These are phyloP conservation scores for Cinnamomum chago DNA, from an alignment of 164 flowering plant species.

Conservation along the genomic window DNA sequence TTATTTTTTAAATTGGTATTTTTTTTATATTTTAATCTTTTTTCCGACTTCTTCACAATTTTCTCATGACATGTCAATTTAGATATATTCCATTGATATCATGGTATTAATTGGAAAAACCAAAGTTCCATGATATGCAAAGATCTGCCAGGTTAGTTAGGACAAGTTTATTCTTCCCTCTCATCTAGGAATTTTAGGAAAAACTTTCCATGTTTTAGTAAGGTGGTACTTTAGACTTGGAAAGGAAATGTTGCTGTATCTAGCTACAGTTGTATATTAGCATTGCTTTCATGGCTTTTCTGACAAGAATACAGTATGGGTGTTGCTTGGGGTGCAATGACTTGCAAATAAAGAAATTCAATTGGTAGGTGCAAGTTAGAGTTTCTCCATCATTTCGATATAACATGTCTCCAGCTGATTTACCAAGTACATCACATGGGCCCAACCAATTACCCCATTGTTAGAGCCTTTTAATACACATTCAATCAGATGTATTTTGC, in stretches of 20 bases:
- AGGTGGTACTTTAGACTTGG: no score
- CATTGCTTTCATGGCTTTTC: slow-evolving; percentile 9
- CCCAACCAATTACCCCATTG: no score
- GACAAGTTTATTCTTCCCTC: not conserved
- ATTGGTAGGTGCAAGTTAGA: slow-evolving; percentile 32
- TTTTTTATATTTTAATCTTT: no score
- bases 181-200: not conserved
- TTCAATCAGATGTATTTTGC: no score
- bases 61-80: no score
- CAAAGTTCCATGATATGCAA: no score
- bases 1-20: no score
- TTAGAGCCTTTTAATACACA: no score
- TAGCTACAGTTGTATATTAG: not conserved
- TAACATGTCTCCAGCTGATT: not conserved
- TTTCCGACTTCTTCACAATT: no score
- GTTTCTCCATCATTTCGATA: slow-evolving; percentile 25
- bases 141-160: not conserved
- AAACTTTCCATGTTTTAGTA: no score
- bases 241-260: not conserved
- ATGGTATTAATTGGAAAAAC: no score
- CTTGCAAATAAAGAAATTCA: slow-evolving; percentile 29
- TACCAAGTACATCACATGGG: not conserved
- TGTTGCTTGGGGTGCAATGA: slow-evolving; percentile 29
- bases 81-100: no score
- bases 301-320: not conserved